These are phyloP conservation scores for Herpetospermum pedunculosum DNA, from an alignment of 306 rosid genomes.

Conservation along the genomic window DNA sequence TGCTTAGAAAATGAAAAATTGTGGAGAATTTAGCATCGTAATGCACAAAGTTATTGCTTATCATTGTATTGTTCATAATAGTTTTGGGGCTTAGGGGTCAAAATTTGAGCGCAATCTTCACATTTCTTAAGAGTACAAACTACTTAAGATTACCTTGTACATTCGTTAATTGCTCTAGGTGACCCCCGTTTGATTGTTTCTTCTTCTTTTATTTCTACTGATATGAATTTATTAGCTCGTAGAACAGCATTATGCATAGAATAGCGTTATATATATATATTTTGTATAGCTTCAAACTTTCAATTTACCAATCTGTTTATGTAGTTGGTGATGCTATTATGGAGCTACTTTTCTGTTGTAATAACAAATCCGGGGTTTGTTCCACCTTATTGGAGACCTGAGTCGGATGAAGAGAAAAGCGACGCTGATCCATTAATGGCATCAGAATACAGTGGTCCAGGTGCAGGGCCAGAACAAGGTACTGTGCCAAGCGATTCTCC, in stretches of 20 bases:
- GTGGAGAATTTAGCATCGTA: background rate
- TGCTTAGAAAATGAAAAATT: background rate
- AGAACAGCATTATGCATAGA: background rate
- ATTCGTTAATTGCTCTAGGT: background rate
- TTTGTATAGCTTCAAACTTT: background rate
- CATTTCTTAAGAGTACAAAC: background rate
- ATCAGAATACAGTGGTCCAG: slow-evolving; percentile 16
- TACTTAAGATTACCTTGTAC: background rate
- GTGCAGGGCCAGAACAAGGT: slow-evolving; percentile 15
- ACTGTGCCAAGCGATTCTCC: slow-evolving; percentile 13
- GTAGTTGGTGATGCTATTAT: slow-evolving; percentile 71
- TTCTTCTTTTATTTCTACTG: background rate
- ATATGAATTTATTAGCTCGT: background rate
- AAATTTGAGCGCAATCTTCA: background rate
- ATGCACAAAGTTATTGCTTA: background rate
- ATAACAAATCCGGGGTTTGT: slow-evolving; percentile 58
- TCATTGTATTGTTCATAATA: background rate
- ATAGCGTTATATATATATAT: background rate
- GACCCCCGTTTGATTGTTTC: background rate
- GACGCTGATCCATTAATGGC: slow-evolving; percentile 33
- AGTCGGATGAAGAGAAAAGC: slow-evolving; percentile 39
- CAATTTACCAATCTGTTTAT: slow-evolving; percentile 16
- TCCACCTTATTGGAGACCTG: slow-evolving; percentile 60
- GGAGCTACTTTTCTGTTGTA: slow-evolving; percentile 68
- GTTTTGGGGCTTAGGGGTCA: background rate